A percentile compares a stretch with the other conserved stretches of the same genome.
Evolutionary conservation across 2,329 filamentous ascomycete species (phyloP).

Genomic region (Penicillium sp.): DNA sequence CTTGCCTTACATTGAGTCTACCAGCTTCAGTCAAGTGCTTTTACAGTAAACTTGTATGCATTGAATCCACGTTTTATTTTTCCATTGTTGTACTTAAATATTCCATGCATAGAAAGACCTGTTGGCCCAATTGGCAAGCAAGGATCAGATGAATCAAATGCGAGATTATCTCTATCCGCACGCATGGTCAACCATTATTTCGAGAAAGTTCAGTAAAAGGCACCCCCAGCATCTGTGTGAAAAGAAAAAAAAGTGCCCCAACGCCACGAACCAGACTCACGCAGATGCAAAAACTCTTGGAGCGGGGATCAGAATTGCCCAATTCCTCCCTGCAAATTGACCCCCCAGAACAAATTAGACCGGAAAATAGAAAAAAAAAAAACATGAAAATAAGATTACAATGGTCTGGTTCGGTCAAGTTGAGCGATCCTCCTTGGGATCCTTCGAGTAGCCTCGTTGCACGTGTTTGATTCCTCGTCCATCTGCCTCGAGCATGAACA

Average conservation of each 20-base stretch:
- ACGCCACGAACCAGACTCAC: slow-evolving; percentile 20
- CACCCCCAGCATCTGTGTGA: slow-evolving; percentile 3
- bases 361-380: slow-evolving; percentile 4
- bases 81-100: neutral
- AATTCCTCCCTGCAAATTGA: neutral
- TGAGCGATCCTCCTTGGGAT: slow-evolving; percentile 41
- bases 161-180: neutral
- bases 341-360: slow-evolving; percentile 12
- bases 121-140: neutral
- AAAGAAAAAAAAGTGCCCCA: slow-evolving; percentile 3
- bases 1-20: too few relatives aligned
- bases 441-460: slow-evolving; percentile 45
- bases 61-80: neutral
- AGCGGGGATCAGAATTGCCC: neutral
- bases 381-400: slow-evolving; percentile 22
- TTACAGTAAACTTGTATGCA: too few relatives aligned
- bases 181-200: neutral
- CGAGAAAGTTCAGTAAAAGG: neutral
- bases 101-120: neutral
- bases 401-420: slow-evolving; percentile 22
- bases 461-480: slow-evolving; percentile 52
- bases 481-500: slow-evolving; percentile 76
- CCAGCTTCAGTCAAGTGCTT: too few relatives aligned
- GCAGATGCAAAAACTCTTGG: slow-evolving; percentile 18
- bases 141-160: neutral